phyloP scores from a whole-genome alignment of 108 stramenopile genomes.

The Cyclostephanos tholiformis region DNA sequence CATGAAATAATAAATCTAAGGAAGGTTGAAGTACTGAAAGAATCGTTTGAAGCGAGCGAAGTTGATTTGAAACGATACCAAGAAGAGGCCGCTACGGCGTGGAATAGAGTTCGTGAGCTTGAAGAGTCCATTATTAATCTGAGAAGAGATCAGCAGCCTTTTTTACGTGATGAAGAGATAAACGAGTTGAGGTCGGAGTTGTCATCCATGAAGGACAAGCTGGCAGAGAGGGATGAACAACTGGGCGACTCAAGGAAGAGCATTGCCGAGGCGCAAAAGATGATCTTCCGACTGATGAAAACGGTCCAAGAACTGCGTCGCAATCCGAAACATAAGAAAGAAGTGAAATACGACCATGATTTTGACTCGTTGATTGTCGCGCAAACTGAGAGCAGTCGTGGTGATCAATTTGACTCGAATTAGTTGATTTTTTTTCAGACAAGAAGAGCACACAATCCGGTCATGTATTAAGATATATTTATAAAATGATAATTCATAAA shows the following conservation, averaged over 20 bases:
- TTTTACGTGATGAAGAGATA: background rate
- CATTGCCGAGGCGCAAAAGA: slow-evolving; percentile 47
- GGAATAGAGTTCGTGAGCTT: slow-evolving; percentile 19
- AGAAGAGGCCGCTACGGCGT: slow-evolving; percentile 14
- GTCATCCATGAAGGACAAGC: slow-evolving; percentile 19
- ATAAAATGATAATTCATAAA: background rate
- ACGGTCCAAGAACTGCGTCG: slow-evolving; percentile 36
- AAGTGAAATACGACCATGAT: background rate
- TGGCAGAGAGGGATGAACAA: slow-evolving; percentile 38
- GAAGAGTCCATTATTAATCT: slow-evolving; percentile 4
- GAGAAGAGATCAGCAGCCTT: background rate
- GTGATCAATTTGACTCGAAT: background rate
- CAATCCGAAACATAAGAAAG: slow-evolving; percentile 4
- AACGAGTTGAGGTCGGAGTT: slow-evolving; percentile 19
- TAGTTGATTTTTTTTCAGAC: background rate
- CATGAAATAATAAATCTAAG: slow-evolving; percentile 14
- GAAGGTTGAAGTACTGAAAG: slow-evolving; percentile 16
- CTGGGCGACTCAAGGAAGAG: slow-evolving; percentile 32
- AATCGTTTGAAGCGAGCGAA: slow-evolving; percentile 19
- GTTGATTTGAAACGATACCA: slow-evolving; percentile 17
- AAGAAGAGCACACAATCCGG: background rate
- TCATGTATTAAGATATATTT: background rate
- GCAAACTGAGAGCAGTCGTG: background rate
- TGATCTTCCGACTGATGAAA: slow-evolving; percentile 45
- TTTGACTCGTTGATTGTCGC: background rate